Conservation (phyloP, 331 rosid species). For the Ulmus americana region DNA sequence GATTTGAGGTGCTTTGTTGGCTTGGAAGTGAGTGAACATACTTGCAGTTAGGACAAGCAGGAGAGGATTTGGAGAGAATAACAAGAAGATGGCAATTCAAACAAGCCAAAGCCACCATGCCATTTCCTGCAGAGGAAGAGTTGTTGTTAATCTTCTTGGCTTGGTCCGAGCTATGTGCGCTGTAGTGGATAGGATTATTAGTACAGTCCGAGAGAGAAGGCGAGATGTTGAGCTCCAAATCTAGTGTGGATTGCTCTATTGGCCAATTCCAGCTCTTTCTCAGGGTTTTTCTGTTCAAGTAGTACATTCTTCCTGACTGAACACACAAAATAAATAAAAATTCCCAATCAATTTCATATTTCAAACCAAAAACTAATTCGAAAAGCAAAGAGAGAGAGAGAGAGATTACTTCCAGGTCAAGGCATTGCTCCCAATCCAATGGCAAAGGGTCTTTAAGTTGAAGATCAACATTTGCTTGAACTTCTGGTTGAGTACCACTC, state of each 20-base stretch:
- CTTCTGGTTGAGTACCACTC: neutral
- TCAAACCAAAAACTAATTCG: too few relatives aligned
- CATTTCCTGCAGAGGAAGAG: neutral
- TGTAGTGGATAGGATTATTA: neutral
- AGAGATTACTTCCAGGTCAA: slow-evolving; percentile 37
- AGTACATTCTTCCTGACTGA: slow-evolving; percentile 44
- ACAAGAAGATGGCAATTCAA: slow-evolving; percentile 45
- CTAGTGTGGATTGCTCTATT: slow-evolving; percentile 25
- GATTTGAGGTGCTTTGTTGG: neutral
- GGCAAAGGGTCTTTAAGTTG: slow-evolving; percentile 41
- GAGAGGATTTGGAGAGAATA: slow-evolving; percentile 37
- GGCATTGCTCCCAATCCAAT: slow-evolving; percentile 51
- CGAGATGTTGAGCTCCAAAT: slow-evolving; percentile 44
- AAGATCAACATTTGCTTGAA: slow-evolving; percentile 37
- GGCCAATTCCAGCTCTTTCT: slow-evolving; percentile 41
- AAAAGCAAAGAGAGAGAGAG: slow-evolving; percentile 7
- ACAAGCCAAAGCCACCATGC: slow-evolving; percentile 46
- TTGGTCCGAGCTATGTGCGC: neutral
- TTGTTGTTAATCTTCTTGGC: slow-evolving; percentile 11
- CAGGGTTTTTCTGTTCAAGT: slow-evolving; percentile 39
- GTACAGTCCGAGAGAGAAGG: slow-evolving; percentile 1
- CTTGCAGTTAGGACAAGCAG: slow-evolving; percentile 49
- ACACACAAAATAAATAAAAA: neutral
- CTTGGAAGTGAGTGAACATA: slow-evolving; percentile 34
- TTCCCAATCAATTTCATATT: neutral